Percentiles rank a stretch among this genome's conserved stretches.
Conservation (phyloP, 805 yeast species). For the fission yeast (Schizosaccharomyces pombe) region DNA sequence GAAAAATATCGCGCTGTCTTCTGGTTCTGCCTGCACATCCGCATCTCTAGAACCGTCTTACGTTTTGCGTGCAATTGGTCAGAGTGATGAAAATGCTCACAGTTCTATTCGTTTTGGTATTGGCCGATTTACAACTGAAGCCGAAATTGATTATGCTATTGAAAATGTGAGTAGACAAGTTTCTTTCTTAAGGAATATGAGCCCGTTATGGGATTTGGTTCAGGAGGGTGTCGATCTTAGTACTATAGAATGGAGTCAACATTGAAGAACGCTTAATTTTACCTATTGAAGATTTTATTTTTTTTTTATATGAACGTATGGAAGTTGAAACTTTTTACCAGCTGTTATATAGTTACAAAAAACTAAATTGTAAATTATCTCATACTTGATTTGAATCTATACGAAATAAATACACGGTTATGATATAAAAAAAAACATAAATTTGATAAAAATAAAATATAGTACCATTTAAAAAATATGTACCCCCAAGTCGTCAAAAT, state of each 20-base stretch:
- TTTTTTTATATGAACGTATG: no score
- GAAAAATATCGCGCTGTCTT: slow-evolving; percentile 83
- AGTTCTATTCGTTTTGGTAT: slow-evolving; percentile 94
- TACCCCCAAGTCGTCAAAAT: no score
- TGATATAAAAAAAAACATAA: neutral
- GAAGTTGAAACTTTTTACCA: neutral
- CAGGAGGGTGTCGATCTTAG: slow-evolving; percentile 91
- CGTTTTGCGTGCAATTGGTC: slow-evolving; percentile 88
- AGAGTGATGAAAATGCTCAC: slow-evolving; percentile 94
- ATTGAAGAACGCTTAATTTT: slow-evolving; percentile 24
- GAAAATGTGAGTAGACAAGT: slow-evolving; percentile 76
- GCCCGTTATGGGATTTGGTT: slow-evolving; percentile 98
- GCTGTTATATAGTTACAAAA: neutral
- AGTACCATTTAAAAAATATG: neutral
- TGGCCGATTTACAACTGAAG: slow-evolving; percentile 92
- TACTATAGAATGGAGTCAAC: slow-evolving; percentile 95
- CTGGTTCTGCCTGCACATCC: slow-evolving; percentile 96
- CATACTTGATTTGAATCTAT: neutral
- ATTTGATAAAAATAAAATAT: neutral
- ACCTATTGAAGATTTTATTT: no score
- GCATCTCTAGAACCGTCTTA: slow-evolving; percentile 95
- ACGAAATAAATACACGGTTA: neutral
- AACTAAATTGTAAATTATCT: no score
- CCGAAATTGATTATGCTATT: slow-evolving; percentile 81
- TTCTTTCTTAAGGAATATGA: slow-evolving; percentile 67